Percentiles rank a stretch among this genome's conserved stretches.
Evolutionary conservation across 2,329 filamentous ascomycete species (phyloP).

Genomic region (Dichotomopilus funicola): DNA sequence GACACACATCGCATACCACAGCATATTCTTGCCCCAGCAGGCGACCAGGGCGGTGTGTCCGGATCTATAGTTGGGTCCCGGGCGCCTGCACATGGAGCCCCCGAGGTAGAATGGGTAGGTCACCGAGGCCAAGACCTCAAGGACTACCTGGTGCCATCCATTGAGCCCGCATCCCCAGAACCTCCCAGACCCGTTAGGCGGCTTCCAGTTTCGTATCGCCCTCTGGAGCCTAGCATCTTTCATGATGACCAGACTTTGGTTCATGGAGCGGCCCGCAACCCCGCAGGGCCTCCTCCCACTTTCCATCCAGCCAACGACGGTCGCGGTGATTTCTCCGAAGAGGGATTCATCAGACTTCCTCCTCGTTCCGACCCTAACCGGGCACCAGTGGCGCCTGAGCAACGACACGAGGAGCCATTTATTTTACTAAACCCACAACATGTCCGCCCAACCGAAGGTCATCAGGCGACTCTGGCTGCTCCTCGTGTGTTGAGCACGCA

Average conservation of each 20-base stretch:
- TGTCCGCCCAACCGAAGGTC: background rate
- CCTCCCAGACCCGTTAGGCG: constrained; percentile 9
- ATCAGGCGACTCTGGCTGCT: background rate
- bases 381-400: background rate
- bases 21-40: background rate
- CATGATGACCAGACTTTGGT: background rate
- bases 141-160: constrained; percentile 42
- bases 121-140: constrained; percentile 28
- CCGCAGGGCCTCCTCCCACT: background rate
- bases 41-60: constrained; percentile 4
- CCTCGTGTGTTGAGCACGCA: background rate
- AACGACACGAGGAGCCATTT: constrained; percentile 2
- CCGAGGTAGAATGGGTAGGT: constrained; percentile 18
- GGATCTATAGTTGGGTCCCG: constrained; percentile 21
- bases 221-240: background rate
- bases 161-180: constrained; percentile 38
- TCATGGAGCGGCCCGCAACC: background rate
- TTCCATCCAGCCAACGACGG: background rate
- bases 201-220: background rate
- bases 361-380: constrained; percentile 13
- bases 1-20: constrained; percentile 7
- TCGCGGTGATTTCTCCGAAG: constrained; percentile 7
- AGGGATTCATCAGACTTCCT: constrained; percentile 21
- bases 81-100: constrained; percentile 5
- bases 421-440: constrained; percentile 10